Evolutionary conservation across 306 rosid species (phyloP).

Genomic region (Datisca glomerata): DNA sequence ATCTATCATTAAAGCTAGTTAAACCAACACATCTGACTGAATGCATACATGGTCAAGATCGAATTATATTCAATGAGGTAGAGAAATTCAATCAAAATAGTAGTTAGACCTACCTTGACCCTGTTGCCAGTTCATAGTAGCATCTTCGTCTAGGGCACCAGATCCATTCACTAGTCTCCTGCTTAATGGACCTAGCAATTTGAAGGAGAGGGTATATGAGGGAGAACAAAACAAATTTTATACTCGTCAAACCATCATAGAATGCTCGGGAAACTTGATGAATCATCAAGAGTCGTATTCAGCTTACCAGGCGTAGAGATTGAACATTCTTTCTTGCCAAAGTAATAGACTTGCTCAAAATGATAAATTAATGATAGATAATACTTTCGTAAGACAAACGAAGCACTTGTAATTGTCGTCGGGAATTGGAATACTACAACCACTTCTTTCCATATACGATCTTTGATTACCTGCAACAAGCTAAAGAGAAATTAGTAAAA

Average conservation of each 20-base stretch:
- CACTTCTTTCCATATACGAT: slow-evolving; percentile 82
- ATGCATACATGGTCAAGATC: too few relatives aligned
- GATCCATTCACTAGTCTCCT: background rate
- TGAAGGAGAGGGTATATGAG: background rate
- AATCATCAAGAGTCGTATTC: slow-evolving; percentile 3
- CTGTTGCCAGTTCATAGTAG: slow-evolving; percentile 23
- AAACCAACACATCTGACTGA: too few relatives aligned
- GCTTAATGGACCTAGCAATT: background rate
- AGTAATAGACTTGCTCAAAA: slow-evolving; percentile 79
- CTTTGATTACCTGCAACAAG: slow-evolving; percentile 55
- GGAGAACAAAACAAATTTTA: background rate
- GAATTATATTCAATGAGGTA: too few relatives aligned
- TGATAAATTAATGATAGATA: slow-evolving; percentile 64
- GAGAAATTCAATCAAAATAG: slow-evolving; percentile 1
- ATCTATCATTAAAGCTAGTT: too few relatives aligned
- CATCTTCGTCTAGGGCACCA: slow-evolving; percentile 24
- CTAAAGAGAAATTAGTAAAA: too few relatives aligned
- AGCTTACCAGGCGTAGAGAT: slow-evolving; percentile 29
- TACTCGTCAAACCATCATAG: slow-evolving; percentile 1
- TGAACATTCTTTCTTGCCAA: slow-evolving; percentile 40
- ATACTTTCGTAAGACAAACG: slow-evolving; percentile 63
- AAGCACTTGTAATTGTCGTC: slow-evolving; percentile 52
- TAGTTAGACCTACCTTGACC: slow-evolving; percentile 21
- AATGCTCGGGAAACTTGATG: slow-evolving; percentile 4
- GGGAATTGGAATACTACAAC: slow-evolving; percentile 44